Evolutionary conservation across 2,329 filamentous ascomycete species (phyloP).

Genomic region (Alternaria gansuensis): DNA sequence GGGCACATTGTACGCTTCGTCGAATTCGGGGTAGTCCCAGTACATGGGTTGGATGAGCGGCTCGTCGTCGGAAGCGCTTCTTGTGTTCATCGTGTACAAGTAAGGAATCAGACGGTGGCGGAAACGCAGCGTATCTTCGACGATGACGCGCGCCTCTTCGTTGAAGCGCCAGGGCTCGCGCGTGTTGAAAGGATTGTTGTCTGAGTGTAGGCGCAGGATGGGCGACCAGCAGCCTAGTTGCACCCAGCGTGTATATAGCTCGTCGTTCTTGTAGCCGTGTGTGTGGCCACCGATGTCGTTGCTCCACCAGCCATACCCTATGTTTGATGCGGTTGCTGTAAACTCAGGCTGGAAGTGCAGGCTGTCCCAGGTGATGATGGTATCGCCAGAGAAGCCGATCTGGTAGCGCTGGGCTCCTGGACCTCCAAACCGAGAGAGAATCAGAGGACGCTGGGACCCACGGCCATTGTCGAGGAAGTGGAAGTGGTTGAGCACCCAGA

Average conservation of each 20-base stretch:
- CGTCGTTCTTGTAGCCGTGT: conserved; percentile 64
- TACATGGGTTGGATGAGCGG: conserved; percentile 70
- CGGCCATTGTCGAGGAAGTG: conserved; percentile 65
- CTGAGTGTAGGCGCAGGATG: conserved; percentile 68
- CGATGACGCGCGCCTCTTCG: conserved; percentile 56
- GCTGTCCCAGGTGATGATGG: conserved; percentile 67
- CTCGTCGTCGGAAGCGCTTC: conserved; percentile 56
- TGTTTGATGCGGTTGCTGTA: conserved; percentile 71
- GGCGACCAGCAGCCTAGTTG: conserved; percentile 70
- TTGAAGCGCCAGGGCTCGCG: conserved; percentile 70
- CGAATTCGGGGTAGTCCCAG: conserved; percentile 64
- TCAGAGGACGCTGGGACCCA: conserved; percentile 59
- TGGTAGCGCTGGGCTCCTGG: conserved; percentile 71
- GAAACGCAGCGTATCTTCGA: conserved; percentile 62
- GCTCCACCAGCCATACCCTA: conserved; percentile 74
- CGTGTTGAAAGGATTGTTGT: conserved; percentile 65
- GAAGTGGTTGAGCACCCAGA: conserved; percentile 73
- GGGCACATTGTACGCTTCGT: conserved; percentile 64
- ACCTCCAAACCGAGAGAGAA: conserved; percentile 69
- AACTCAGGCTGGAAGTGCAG: conserved; percentile 72
- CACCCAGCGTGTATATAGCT: conserved; percentile 68
- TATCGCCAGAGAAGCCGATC: conserved; percentile 71
- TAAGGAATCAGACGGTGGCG: conserved; percentile 69
- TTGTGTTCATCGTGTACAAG: conserved; percentile 66
- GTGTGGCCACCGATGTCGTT: conserved; percentile 74